Evolutionary conservation across 345 rosid species (phyloP), one percentile per base, ranked within the genome.

Genomic region (Corymbia maculata): DNA sequence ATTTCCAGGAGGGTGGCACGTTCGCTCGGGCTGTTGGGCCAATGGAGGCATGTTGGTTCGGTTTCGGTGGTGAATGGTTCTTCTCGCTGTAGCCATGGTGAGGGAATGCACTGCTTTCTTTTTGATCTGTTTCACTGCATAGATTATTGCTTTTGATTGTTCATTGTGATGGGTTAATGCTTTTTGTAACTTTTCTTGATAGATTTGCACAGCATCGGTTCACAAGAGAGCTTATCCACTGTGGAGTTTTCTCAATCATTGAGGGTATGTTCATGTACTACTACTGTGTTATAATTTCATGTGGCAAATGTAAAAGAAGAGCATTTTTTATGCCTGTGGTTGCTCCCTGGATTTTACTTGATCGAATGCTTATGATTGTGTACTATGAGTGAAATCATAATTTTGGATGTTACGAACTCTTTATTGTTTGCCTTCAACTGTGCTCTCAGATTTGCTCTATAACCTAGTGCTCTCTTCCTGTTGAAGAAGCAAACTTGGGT

Each of bases 121-220:
- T 79, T 45, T 75, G 11, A 52, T 44, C 79, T 22, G 45, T 52
- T 26, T 36, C 21, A 79, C 49, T 19, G 11, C 3, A 12, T 87
- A n/a, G 24, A 47, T 88, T 88, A 61, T 52, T 86, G 86, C 85
- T 90, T 87, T 91, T 70, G 57, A 61, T 88, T 86, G 17, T 84
- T 75, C 88, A 52, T 51, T 84, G 50, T 15, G 89, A 88, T 87
- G 80, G 86, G 52, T 88, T 86, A 55, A 87, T 86, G 55, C 52
- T 68, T 85, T 85, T 22, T 50, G 8, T 61, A 6, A 42, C 68
- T 57, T 21, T 79, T 24, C 42, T 42, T 50, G 30, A 45, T 79
- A 53, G 51, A 36, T 4, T 68, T 11, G 32, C 15, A 2, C 0
- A 55, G 79, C 12, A 12, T 32, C 45, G 6, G 86, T 86, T 44